Evolutionary conservation across 1,284 basidiomycete genomes (phyloP).

Genomic region (Ceratobasidium sp.): DNA sequence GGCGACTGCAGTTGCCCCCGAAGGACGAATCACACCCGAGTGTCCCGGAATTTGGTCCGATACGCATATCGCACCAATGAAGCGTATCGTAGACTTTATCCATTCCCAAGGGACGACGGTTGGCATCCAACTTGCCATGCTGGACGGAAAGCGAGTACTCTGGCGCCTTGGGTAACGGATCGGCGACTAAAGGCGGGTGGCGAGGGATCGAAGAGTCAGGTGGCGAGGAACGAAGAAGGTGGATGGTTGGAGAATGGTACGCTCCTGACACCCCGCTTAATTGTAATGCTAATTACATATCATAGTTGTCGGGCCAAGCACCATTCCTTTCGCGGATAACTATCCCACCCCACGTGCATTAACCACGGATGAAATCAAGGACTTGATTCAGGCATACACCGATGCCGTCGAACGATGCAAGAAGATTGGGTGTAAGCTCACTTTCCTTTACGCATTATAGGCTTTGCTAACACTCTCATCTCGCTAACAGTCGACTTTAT

Average conservation of each 20-base stretch:
- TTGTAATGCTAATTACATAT: background rate
- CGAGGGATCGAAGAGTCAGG: background rate
- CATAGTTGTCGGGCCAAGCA: constrained; percentile 59
- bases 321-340: constrained; percentile 58
- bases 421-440: constrained; percentile 63
- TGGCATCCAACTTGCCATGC: constrained; percentile 85
- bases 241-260: constrained; percentile 1
- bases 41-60: constrained; percentile 70
- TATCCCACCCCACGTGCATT: constrained; percentile 65
- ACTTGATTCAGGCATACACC: constrained; percentile 48
- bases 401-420: constrained; percentile 68
- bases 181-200: background rate
- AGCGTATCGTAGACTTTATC: constrained; percentile 75
- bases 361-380: constrained; percentile 59
- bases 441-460: background rate
- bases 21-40: constrained; percentile 77
- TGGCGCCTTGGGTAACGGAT: constrained; percentile 60
- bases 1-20: constrained; percentile 73
- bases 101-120: constrained; percentile 65
- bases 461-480: constrained; percentile 43
- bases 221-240: background rate
- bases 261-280: background rate
- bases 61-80: constrained; percentile 69
- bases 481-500: constrained; percentile 72
- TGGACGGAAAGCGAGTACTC: constrained; percentile 72